Evolutionary conservation across 176 grass and related monocot species (phyloP), one percentile per base, ranked within the genome.

Genomic region (Themeda triandra): DNA sequence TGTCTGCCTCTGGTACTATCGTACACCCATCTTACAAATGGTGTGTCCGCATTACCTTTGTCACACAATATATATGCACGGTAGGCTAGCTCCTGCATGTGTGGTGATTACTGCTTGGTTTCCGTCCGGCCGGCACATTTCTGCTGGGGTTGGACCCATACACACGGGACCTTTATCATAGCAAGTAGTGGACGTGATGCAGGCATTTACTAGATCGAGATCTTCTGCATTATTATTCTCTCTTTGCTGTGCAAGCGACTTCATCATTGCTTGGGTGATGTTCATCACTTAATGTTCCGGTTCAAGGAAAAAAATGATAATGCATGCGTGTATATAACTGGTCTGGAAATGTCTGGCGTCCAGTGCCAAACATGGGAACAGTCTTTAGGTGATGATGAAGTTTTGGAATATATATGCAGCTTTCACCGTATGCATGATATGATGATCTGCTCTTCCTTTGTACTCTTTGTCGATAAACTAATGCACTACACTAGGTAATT

Each of bases 81-180:
- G 62, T 21, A 82, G 36, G 25, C 30, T 68, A 45, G 46, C 70
- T 58, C 35, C 59, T 11, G 78, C 69, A 80, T 87, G 79, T 82
- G 67, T 78, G 36, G 59, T 86, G 72, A 30, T 11, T 90, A 74
- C 88, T 31, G 41, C 66, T 59, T 31, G 35, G 46, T 66, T 67
- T 73, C 79, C 36, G 28, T 10, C 45, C 66, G 39, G 66, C 44
- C 58, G 60, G 66, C 44, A 73, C 73, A 79, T 66, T 78, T 86
- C 73, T 82, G 69, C 66, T 56, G 63, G 77, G 77, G 17, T 32
- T 21, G 66, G 75, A 78, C 79, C 74, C 79, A 86, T 73, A 37
- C 36, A 59, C 59, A 83, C 67, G 66, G 76, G 44, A 25, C 58
- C 58, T 85, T 85, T 59, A 90, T 86, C 79, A 56, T 79, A 73